Evolutionary conservation across 805 yeast species (phyloP).

Genomic region (Candida sanyiensis): DNA sequence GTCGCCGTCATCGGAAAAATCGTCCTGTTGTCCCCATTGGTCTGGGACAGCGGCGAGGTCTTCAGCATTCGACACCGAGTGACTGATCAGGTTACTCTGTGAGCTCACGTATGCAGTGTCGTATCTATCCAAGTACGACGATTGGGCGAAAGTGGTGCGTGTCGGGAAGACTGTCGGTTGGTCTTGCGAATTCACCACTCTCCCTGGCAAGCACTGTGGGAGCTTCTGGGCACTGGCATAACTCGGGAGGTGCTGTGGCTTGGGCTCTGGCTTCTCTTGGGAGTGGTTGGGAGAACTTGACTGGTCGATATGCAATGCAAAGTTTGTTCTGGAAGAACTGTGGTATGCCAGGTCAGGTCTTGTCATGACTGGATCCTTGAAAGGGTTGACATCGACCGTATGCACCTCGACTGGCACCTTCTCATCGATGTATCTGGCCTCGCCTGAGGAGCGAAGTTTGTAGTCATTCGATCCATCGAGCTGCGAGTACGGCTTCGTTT

Average conservation of each 20-base stretch:
- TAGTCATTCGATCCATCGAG: conserved; percentile 1
- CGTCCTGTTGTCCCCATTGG: too few species aligned
- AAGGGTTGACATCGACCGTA: conserved; percentile 6
- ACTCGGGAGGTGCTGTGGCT: too few species aligned
- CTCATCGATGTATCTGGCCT: background rate
- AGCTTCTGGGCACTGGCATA: too few species aligned
- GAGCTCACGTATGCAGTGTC: too few species aligned
- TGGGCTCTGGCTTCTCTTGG: too few species aligned
- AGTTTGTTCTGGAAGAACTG: background rate
- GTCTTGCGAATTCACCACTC: too few species aligned
- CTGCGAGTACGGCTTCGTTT: conserved; percentile 7
- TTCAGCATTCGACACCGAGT: background rate
- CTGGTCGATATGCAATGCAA: background rate
- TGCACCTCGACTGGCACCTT: background rate
- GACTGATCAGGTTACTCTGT: background rate
- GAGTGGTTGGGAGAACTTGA: too few species aligned
- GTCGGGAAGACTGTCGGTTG: too few species aligned
- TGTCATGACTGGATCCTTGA: conserved; percentile 4
- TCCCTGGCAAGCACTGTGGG: too few species aligned
- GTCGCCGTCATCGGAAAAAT: background rate
- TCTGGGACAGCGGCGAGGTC: too few species aligned
- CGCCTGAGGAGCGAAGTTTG: background rate
- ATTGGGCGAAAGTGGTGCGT: too few species aligned
- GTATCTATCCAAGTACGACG: too few species aligned
- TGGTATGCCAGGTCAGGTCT: conserved; percentile 8